Base-by-base conservation (phyloP, 352 stramenopile species). In the Phytophthora sojae region DNA sequence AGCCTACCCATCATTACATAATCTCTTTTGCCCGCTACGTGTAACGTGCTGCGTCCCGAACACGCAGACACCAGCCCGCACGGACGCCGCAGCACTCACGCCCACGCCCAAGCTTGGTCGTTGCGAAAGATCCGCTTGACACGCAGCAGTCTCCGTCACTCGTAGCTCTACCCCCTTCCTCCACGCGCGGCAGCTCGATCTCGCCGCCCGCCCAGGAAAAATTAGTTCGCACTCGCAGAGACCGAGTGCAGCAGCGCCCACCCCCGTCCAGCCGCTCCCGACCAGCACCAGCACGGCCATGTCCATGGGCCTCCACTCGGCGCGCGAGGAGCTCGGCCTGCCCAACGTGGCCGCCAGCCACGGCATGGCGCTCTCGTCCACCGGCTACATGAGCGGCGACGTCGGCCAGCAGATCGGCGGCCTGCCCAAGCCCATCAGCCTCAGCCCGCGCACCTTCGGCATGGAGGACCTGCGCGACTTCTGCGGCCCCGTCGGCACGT, bases 391-490 rank as follows among this genome's bases (percentile, higher is more conserved):
- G 12, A 73, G 79, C 42, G 69, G 61, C 57, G 71, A 81, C 58
- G 69, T 73, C 25, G 73, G 63, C 42, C 73, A 80, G 8, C 69
- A 73, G 37, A 68, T 78, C 54, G 67, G 23, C 11, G 67, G 66
- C 25, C 71, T 92, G 17, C 79, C 85, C 19, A 94, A 94, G 74
- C 83, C 88, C 15, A 85, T 95, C 32, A 86, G 82, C 52, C 85
- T 95, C 32, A 93, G 83, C 32, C 88, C 88, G 45, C 81, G 88
- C 19, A 93, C 83, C 3, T 94, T 95, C 52, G 86, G 86, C 35
- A 95, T 95, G 88, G 88, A 95, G 61, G 88, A 95, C 59, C 64
- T 95, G 59, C 86, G 86, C 51, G 86, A 95, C 66, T 95, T 95
- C 65, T 93, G 86, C 57, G 86, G 86, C 12, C 85, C 88, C 6